Conservation (phyloP, 2,329 filamentous ascomycete genomes). For the Diaporthe sp. region DNA sequence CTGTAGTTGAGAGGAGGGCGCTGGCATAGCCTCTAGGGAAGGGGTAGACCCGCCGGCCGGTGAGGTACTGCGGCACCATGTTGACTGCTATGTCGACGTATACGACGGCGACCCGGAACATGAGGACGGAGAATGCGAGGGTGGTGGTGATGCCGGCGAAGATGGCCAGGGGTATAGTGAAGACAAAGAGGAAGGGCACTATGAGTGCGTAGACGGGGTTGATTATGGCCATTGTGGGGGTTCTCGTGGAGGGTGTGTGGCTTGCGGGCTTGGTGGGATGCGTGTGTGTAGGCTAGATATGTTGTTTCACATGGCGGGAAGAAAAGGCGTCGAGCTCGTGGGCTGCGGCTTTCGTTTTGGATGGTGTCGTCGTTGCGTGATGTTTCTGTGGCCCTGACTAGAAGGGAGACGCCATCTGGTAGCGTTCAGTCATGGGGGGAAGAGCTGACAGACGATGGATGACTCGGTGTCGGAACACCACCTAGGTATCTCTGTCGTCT, state of each 20-base stretch:
- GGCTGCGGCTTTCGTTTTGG: background rate
- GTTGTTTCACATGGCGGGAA: slow-evolving; percentile 47
- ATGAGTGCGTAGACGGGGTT: slow-evolving; percentile 69
- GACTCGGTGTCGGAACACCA: background rate
- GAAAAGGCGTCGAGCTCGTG: slow-evolving; percentile 2
- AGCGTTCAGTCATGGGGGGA: background rate
- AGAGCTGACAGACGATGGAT: slow-evolving; percentile 6
- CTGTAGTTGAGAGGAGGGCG: slow-evolving; percentile 27
- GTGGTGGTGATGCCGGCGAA: slow-evolving; percentile 75
- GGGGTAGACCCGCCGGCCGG: slow-evolving; percentile 53
- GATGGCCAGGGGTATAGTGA: slow-evolving; percentile 74
- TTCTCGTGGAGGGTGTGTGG: background rate
- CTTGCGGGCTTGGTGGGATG: slow-evolving; percentile 54
- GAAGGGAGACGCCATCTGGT: slow-evolving; percentile 6
- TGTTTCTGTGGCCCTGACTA: slow-evolving; percentile 21
- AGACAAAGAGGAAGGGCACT: slow-evolving; percentile 72
- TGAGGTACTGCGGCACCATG: slow-evolving; percentile 68
- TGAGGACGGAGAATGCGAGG: slow-evolving; percentile 72
- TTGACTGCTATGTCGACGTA: slow-evolving; percentile 74
- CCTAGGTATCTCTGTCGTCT: background rate
- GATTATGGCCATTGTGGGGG: slow-evolving; percentile 61
- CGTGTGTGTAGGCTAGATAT: background rate
- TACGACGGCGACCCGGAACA: slow-evolving; percentile 71
- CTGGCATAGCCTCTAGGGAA: slow-evolving; percentile 30
- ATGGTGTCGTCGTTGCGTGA: background rate